Evolutionary conservation across 805 yeast species (phyloP), one percentile per base, ranked within the genome.

Genomic region (Nakazawaea populi): DNA sequence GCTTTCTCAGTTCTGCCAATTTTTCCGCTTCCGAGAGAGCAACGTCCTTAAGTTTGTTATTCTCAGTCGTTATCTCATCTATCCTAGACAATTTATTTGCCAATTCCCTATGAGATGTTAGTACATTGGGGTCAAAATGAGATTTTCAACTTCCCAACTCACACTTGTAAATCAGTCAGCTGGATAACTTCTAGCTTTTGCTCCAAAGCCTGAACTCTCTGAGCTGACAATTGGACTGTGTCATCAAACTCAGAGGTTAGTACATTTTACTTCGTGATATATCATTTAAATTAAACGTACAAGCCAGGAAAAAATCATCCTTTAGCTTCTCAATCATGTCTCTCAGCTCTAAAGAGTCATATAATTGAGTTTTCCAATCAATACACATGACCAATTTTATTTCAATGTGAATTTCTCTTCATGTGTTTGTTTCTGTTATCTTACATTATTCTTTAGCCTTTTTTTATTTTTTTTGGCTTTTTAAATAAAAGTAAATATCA

Each of bases 151-250:
- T 6, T 35, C 9, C 29, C 41, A 27, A 52, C 54, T 44, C 24
- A 52, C 54, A 44, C 34, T 44, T 47, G 52, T 5, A 52, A 11
- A 40, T 52, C 54, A 9, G 49, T 47, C 39, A 43, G 45, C 28
- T 48, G 46, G 3, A 47, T 40, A 12, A 31, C 29, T 3, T 45
- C 52, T 28, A 47, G 9, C 24, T 30, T 30, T 12, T 5, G 36
- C 30, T 47, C 53, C 32, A 38, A 38, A 4, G 36, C 46, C 7
- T 40, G 28, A 14, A 45, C 35, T 42, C 48, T 44, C 11, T 31
- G 12, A 18, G 52, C 34, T 12, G 52, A 44, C 24, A 49, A 12
- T 36, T 49, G 43, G 29, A 49, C 48, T 49, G 38, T 27, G 12
- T 31, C 3, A 42, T 31, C 11, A 32, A 11, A 9, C 35, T 32